Conservation (phyloP, 1,284 basidiomycete genomes). For the Phellopilus nigrolimitatus region DNA sequence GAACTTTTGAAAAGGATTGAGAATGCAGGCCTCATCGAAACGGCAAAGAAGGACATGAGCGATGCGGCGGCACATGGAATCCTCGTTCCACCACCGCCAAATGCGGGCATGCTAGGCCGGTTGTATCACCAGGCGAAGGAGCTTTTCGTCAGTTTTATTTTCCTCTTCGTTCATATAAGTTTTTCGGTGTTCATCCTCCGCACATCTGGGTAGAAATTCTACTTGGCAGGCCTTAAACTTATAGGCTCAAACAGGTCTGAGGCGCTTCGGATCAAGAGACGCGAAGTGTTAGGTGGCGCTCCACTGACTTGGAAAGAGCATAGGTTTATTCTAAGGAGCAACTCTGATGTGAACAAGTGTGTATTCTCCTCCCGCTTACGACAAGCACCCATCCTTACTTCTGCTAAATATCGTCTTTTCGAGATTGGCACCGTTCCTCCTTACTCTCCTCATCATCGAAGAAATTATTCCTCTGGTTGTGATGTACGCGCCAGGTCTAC, state of each 20-base stretch:
- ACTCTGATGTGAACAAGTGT: conserved; percentile 64
- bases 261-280: conserved; percentile 46
- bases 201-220: too few relatives aligned
- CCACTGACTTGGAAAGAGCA: conserved; percentile 60
- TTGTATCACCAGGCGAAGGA: conserved; percentile 64
- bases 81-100: conserved; percentile 55
- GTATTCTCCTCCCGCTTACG: conserved; percentile 24
- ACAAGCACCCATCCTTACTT: conserved; percentile 4
- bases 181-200: conserved; percentile 35
- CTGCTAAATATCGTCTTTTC: conserved; percentile 22
- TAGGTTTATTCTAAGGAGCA: conserved; percentile 60
- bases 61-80: conserved; percentile 66
- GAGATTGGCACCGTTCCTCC: conserved; percentile 77
- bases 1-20: conserved; percentile 12
- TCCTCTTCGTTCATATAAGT: conserved; percentile 54
- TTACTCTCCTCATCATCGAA: conserved; percentile 73
- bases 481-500: conserved; percentile 78
- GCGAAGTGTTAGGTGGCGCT: conserved; percentile 51
- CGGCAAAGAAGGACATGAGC: conserved; percentile 55
- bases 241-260: conserved; percentile 57
- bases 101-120: conserved; percentile 49
- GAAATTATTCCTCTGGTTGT: conserved; percentile 82
- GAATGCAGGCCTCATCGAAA: conserved; percentile 35
- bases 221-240: conserved; percentile 65
- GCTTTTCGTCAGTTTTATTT: conserved; percentile 46